A percentile compares a stretch with the other conserved stretches of the same genome.
Conservation (phyloP, 345 rosid species). For the Pugionium cornutum region DNA sequence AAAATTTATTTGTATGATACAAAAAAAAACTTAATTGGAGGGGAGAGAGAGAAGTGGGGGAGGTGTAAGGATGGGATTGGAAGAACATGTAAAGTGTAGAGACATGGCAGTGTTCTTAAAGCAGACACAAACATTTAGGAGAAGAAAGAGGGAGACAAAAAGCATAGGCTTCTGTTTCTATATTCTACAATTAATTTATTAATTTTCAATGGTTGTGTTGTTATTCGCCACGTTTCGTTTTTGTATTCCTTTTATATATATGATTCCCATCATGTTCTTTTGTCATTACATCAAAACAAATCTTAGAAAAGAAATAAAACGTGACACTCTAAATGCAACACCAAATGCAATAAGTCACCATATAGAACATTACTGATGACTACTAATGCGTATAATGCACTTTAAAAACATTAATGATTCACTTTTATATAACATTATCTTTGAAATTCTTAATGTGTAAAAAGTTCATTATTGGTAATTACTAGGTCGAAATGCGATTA, state of each 20-base stretch:
- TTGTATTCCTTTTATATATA: conserved; percentile 30
- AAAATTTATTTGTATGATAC: background rate
- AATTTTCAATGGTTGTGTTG: background rate
- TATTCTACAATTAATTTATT: background rate
- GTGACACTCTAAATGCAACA: conserved; percentile 2
- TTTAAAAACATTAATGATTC: background rate
- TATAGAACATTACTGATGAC: too few species aligned
- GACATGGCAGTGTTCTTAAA: conserved; percentile 39
- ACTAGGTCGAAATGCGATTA: too few species aligned
- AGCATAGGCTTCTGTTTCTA: conserved; percentile 19
- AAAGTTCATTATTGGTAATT: background rate
- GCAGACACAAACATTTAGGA: conserved; percentile 37
- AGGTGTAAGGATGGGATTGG: conserved; percentile 32
- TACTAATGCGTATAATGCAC: background rate
- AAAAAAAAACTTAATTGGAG: background rate
- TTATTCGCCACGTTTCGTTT: conserved; percentile 40
- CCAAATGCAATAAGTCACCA: conserved; percentile 11
- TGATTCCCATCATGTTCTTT: conserved; percentile 41
- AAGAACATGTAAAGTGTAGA: conserved; percentile 35
- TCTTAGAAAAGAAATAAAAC: background rate
- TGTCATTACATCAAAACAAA: conserved; percentile 16
- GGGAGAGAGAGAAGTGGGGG: background rate
- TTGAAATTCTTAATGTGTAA: background rate
- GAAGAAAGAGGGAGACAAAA: conserved; percentile 41
- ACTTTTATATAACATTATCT: background rate